These are phyloP conservation scores for Albophoma yamanashiensis DNA, from an alignment of 2,329 filamentous ascomycete genomes.

Conservation along the genomic window DNA sequence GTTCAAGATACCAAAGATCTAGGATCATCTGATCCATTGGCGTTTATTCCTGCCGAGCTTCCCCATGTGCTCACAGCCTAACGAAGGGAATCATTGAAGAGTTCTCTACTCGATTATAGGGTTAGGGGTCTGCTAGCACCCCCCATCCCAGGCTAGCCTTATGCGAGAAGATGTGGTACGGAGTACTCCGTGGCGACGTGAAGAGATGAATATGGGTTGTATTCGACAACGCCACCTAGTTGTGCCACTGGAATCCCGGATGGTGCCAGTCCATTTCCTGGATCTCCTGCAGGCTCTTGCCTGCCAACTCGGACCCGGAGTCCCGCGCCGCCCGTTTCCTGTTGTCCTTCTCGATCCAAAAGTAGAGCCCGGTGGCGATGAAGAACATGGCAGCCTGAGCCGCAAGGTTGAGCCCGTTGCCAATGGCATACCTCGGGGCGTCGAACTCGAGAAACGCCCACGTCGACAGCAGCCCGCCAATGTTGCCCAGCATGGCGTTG, in stretches of 20 bases:
- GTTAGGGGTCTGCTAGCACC: not conserved
- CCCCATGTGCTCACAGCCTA: not conserved
- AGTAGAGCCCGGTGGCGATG: slow-evolving; percentile 32
- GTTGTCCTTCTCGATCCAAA: slow-evolving; percentile 57
- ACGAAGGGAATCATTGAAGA: not conserved
- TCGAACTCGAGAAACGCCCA: slow-evolving; percentile 56
- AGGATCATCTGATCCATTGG: not conserved
- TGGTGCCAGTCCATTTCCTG: slow-evolving; percentile 58
- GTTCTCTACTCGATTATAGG: not conserved
- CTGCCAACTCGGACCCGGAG: slow-evolving; percentile 45
- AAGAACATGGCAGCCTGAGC: slow-evolving; percentile 47
- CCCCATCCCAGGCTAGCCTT: too few relatives aligned
- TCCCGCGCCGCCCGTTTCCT: slow-evolving; percentile 42
- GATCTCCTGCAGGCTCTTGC: slow-evolving; percentile 40
- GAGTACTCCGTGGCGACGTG: too few relatives aligned
- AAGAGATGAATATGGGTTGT: not conserved
- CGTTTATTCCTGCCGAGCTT: not conserved
- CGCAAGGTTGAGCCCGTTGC: slow-evolving; percentile 60
- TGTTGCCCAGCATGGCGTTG: slow-evolving; percentile 34
- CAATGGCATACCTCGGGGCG: slow-evolving; percentile 54
- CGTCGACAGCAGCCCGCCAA: slow-evolving; percentile 51
- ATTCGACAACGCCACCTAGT: not conserved
- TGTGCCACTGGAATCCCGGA: slow-evolving; percentile 52
- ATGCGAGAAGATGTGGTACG: too few relatives aligned
- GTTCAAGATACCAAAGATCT: not conserved